A percentile compares a stretch with the other conserved stretches of the same genome.
Conservation (phyloP, 805 yeast species). For the Saccharomycopsis fibuligera region DNA sequence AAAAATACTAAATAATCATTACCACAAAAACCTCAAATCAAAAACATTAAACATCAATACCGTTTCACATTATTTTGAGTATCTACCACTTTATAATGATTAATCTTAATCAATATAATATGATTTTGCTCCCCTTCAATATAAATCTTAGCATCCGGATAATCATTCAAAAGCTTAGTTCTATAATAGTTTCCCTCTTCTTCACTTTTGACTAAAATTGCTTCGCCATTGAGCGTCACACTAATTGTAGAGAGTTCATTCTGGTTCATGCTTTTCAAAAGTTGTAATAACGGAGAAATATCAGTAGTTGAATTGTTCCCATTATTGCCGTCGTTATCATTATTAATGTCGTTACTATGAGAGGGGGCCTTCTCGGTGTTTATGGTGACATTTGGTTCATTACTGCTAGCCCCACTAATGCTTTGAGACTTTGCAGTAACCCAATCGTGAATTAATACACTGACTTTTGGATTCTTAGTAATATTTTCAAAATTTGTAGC, state of each 20-base stretch:
- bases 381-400: slow-evolving; percentile 29
- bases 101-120: slow-evolving; percentile 57
- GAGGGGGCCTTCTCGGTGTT: slow-evolving; percentile 24
- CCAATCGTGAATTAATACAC: slow-evolving; percentile 89
- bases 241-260: slow-evolving; percentile 73
- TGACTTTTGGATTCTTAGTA: slow-evolving; percentile 63
- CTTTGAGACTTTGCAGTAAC: slow-evolving; percentile 42
- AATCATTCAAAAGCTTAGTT: slow-evolving; percentile 50
- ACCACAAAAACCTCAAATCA: no score
- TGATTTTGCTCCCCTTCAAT: slow-evolving; percentile 59
- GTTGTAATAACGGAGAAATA: slow-evolving; percentile 43
- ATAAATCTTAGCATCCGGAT: slow-evolving; percentile 51
- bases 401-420: slow-evolving; percentile 24
- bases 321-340: slow-evolving; percentile 23
- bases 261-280: slow-evolving; percentile 72
- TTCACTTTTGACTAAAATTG: slow-evolving; percentile 44
- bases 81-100: slow-evolving; percentile 74
- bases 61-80: slow-evolving; percentile 51
- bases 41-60: slow-evolving; percentile 19
- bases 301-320: no score
- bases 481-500: slow-evolving; percentile 76
- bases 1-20: no score
- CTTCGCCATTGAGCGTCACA: slow-evolving; percentile 74
- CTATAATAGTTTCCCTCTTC: slow-evolving; percentile 52
- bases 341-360: slow-evolving; percentile 26